Conservation (phyloP, 495 filamentous ascomycete genomes). For the Clohesyomyces aquaticus region DNA sequence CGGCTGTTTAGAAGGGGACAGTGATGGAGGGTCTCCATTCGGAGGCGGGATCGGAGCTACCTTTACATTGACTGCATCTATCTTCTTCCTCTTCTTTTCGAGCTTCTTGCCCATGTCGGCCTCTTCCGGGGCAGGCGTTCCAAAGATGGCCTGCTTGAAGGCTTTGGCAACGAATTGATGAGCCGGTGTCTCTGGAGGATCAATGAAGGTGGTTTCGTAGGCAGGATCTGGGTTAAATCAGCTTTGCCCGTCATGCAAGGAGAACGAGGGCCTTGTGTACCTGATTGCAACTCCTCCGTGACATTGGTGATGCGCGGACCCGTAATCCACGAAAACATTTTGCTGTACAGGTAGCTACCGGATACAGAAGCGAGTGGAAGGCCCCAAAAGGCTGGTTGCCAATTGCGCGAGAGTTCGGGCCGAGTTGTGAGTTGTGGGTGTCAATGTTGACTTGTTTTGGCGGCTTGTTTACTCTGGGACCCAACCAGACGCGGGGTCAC, state of each 20-base stretch:
- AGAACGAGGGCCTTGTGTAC: conserved; percentile 13
- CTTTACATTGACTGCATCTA: conserved; percentile 19
- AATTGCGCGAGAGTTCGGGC: neutral
- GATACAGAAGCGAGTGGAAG: conserved; percentile 1
- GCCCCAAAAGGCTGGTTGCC: neutral
- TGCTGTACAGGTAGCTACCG: neutral
- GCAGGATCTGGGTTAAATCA: conserved; percentile 17
- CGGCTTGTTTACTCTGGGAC: neutral
- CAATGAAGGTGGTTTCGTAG: conserved; percentile 46
- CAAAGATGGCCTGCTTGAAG: conserved; percentile 88
- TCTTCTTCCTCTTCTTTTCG: conserved; percentile 29
- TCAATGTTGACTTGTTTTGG: neutral
- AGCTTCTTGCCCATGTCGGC: conserved; percentile 22
- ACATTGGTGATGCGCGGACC: conserved; percentile 42
- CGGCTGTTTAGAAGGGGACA: conserved; percentile 65
- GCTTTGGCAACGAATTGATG: conserved; percentile 93
- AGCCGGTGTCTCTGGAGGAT: conserved; percentile 88
- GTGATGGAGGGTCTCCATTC: conserved; percentile 19
- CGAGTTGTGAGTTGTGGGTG: neutral
- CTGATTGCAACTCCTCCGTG: conserved; percentile 36
- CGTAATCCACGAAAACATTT: conserved; percentile 49
- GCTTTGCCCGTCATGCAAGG: neutral
- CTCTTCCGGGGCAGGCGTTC: conserved; percentile 62
- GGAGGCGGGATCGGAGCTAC: neutral
- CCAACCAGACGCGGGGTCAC: neutral